Evolutionary conservation across 2,329 filamentous ascomycete species (phyloP).

Genomic region (Ophiocordyceps polyrhachis-furcata): DNA sequence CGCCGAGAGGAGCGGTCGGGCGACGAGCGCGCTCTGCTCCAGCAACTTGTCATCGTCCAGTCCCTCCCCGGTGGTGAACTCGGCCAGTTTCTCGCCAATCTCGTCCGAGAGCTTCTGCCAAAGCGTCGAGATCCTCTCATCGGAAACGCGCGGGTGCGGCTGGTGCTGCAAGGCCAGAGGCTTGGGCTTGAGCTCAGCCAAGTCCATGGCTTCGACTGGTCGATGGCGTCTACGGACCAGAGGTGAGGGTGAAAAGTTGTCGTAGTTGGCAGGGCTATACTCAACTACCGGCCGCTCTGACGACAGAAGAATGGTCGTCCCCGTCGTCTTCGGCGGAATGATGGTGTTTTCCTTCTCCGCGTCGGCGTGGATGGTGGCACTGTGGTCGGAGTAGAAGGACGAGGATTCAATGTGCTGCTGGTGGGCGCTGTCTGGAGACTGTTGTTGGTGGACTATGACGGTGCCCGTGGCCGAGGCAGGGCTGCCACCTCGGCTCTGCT

Average conservation of each 20-base stretch:
- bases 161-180: constrained; percentile 7
- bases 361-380: constrained; percentile 3
- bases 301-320: not conserved
- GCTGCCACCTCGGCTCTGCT: not conserved
- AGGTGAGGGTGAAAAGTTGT: not conserved
- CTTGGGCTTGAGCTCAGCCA: constrained; percentile 8
- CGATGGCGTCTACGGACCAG: not conserved
- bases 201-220: not conserved
- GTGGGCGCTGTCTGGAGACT: too few relatives aligned
- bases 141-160: not conserved
- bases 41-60: not conserved
- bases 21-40: not conserved
- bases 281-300: constrained; percentile 1
- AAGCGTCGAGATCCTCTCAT: constrained; percentile 5
- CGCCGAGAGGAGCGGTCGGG: not conserved
- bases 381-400: constrained; percentile 8
- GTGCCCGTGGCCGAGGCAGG: not conserved
- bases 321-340: not conserved
- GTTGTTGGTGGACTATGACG: not conserved
- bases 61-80: not conserved
- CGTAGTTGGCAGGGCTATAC: constrained; percentile 1
- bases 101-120: constrained; percentile 2
- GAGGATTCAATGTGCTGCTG: constrained; percentile 3
- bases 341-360: not conserved
- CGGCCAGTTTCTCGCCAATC: constrained; percentile 1